Base-by-base conservation (phyloP, 1,284 basidiomycete genomes). In the Malassezia restricta region DNA sequence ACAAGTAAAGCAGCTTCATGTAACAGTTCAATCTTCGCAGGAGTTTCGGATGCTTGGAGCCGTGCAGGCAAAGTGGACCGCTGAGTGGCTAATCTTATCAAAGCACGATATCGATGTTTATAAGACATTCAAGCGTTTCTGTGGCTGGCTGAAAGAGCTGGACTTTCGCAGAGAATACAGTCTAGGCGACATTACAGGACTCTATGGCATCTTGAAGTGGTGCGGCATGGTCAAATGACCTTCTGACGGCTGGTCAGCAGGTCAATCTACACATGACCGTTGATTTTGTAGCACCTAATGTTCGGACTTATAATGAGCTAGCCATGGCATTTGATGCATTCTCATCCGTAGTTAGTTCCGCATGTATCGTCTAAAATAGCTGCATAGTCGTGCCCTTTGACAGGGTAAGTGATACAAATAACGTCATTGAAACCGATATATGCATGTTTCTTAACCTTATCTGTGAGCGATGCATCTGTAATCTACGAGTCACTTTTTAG, bases 291-390 rank as follows among this genome's bases (percentile, higher is more conserved):
- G 40, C 49, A 6, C 17, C 31, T 8, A 35, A 43, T 40, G 42
- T 51, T 12, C 43, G 9, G 3, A 32, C 33, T 3, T 14, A 40
- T 15, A n/a, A 37, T 6, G 42, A 44, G 15, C 27, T 51, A 17
- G 49, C 49, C 0, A 30, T 45, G 38, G 49, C 49, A n/a, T 27
- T 51, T 5, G 32, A 51, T 20, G 31, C 49, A n/a, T 51, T 39
- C 43, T 37, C 44, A 24, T 45, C 38, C 49, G 44, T 28, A 17
- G 40, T 28, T 42, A 44, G 11, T 51, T 32, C 30, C 49, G 43
- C 4, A 40, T 39, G n/a, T 27, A 40, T n/a, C 42, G 49, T 6
- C 33, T 51, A 7, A 42, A 51, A 24, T 42, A 51, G 8, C 24
- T 51, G 1, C 45, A 45, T 14, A 14, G 31, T 28, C 42, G 35